phyloP scores from a whole-genome alignment of 768 basidiomycete genomes.

The Rhodotorula sphaerocarpa region DNA sequence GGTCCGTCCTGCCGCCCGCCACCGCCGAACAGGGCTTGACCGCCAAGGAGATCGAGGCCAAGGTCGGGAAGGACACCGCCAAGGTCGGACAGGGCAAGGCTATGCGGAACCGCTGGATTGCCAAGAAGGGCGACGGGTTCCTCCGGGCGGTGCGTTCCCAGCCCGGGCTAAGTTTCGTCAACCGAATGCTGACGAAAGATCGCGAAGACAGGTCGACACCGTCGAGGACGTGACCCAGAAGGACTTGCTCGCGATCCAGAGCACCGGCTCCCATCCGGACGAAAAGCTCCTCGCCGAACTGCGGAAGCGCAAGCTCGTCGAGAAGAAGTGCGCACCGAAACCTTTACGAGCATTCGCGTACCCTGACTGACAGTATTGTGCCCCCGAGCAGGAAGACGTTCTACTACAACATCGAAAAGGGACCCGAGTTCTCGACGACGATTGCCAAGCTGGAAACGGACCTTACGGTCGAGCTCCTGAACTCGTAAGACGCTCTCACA shows the following conservation, averaged over 20 bases:
- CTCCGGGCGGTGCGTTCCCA: constrained; percentile 63
- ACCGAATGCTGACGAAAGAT: neutral
- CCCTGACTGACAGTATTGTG: neutral
- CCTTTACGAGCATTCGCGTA: neutral
- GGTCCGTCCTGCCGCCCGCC: constrained; percentile 61
- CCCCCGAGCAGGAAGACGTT: constrained; percentile 68
- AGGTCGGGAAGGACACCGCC: constrained; percentile 74
- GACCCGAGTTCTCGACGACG: constrained; percentile 76
- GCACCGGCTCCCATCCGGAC: constrained; percentile 62
- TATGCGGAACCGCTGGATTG: constrained; percentile 96
- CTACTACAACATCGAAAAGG: constrained; percentile 85
- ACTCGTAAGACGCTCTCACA: constrained; percentile 57
- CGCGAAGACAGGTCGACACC: constrained; percentile 50
- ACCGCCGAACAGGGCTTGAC: constrained; percentile 9
- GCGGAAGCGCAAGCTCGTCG: constrained; percentile 79
- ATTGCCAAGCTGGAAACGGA: constrained; percentile 91
- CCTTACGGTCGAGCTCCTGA: constrained; percentile 87
- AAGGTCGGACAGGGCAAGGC: constrained; percentile 92
- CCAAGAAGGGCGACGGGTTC: constrained; percentile 74
- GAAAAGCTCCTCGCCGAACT: constrained; percentile 79
- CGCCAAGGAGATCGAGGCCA: constrained; percentile 29
- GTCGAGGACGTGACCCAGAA: constrained; percentile 68
- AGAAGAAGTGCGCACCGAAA: constrained; percentile 61
- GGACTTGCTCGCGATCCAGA: constrained; percentile 64
- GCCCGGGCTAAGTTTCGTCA: neutral